Percentiles rank a stretch among this genome's conserved stretches.
Conservation (phyloP, 306 rosid species). For the Rosa persica region DNA sequence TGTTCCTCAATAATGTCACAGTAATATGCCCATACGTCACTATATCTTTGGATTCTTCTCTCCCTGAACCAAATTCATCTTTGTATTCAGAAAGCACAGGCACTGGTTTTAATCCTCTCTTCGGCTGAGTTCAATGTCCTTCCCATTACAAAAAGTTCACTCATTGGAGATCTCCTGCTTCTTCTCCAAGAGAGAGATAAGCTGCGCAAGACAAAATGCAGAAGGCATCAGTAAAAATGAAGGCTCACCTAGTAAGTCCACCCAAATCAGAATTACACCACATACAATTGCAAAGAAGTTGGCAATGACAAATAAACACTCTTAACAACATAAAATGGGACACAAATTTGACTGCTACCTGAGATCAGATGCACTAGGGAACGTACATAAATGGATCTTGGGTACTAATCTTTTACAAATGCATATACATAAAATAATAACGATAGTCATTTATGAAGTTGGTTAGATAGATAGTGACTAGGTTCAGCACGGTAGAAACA, state of each 20-base stretch:
- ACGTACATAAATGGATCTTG: not conserved
- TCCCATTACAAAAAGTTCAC: constrained; percentile 3
- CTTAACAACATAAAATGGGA: not conserved
- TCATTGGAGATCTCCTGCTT: constrained; percentile 32
- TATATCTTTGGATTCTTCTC: not conserved
- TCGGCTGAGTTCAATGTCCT: constrained; percentile 3
- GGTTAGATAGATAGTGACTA: not conserved
- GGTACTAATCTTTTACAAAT: not conserved
- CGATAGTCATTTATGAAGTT: not conserved
- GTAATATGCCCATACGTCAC: not conserved
- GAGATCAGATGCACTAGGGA: not conserved
- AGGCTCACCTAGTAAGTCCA: not conserved
- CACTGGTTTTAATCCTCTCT: constrained; percentile 17
- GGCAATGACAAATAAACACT: not conserved
- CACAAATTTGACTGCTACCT: not conserved
- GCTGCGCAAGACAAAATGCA: constrained; percentile 55
- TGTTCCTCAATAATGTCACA: not conserved
- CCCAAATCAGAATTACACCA: not conserved
- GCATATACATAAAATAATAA: not conserved
- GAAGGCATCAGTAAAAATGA: constrained; percentile 10
- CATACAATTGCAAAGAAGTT: not conserved
- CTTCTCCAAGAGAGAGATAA: constrained; percentile 75
- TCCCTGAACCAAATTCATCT: not conserved
- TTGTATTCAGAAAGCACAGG: not conserved
- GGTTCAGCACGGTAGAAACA: not conserved